Evolutionary conservation across 257 asterid species (phyloP), one percentile per base, ranked within the genome.

Genomic region (Osmanthus fragrans): DNA sequence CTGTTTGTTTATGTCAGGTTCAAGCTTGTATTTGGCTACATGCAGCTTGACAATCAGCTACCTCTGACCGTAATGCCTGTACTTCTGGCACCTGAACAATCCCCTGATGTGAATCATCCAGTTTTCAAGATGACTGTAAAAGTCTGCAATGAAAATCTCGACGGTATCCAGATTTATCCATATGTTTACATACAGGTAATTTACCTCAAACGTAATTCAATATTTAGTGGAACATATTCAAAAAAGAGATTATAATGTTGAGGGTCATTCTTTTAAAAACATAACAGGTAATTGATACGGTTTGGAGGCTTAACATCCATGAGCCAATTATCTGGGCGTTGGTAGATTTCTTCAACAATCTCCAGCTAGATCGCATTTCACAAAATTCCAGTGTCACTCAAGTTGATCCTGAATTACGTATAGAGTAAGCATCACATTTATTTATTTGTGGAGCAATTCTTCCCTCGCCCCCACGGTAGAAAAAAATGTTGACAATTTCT

Each of bases 251-350:
- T 76, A 11, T 73, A 54, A 68, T 72, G 68, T 45, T 73, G 5
- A 21, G 54, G 70, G 56, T 66, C 63, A 80, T 75, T 64, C 60
- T 71, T 76, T 42, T 72, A 16, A 42, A 73, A 71, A 74, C 30
- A 32, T 85, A 77, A 69, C 88, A 93, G 98, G 98, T 93, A 32
- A 89, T 86, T 67, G 99, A 95, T 80, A 89, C 86, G 74, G 83
- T 74, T 79, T 95, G 98, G 99, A 88, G 97, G 92, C 89, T 95
- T 77, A 89, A 89, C 81, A 85, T 95, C 82, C 99, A 95, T 36
- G 99, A 95, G 84, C 99, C 99, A 32, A 87, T 95, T 79, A 93
- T 95, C 74, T 95, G 99, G 99, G 99, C 97, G 69, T 80, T 89
- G 80, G 88, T 95, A 77, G 97, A 92, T 80, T 90, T 93, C 87